Base-by-base conservation (phyloP, 1,139 yeast species). In the Nakaseomyces nivariensis region DNA sequence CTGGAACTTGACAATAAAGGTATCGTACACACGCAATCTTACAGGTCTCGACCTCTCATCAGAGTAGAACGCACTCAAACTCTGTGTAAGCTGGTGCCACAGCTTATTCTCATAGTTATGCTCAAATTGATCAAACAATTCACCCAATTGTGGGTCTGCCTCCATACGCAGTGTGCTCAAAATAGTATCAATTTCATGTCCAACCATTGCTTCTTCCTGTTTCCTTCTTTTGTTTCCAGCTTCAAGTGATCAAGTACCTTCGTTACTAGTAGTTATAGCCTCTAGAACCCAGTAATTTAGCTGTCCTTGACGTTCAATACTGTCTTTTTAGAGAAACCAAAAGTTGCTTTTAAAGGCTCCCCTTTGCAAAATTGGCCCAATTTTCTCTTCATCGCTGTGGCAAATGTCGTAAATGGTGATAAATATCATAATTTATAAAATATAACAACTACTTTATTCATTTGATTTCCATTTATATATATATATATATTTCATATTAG, bases 81-180 rank as follows among this genome's bases (percentile, higher is more conserved):
- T 70, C 54, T 79, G 77, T 2, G 97, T 87, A 63, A 92, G 77
- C 70, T 87, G 95, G 61, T 78, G 82, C 83, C 84, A 79, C 54
- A 79, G 75, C 72, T 87, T 88, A 59, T 96, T 77, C 65, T 90
- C 97, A 70, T 88, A 86, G 55, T 74, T 74, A 60, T 89, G 96
- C 64, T 90, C 97, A 64, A 92, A 78, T 51, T 83, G 81, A 62
- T 82, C 83, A 58, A 85, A 78, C 43, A 80, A 70, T 41, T 81
- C 77, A n/a, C 78, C 75, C 42, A 86, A 78, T 41, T 82, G 80
- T 0, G 80, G 75, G 51, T 82, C 86, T 7, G 58, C 63, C 61
- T 83, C 86, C 66, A 77, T 76, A 53, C 96, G 78, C 52, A 90
- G 72, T 4, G 82, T 75, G 43, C 84, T 81, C 58, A 89, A 75